Conservation (phyloP, 1,139 yeast species). For the Geotrichum fermentans region DNA sequence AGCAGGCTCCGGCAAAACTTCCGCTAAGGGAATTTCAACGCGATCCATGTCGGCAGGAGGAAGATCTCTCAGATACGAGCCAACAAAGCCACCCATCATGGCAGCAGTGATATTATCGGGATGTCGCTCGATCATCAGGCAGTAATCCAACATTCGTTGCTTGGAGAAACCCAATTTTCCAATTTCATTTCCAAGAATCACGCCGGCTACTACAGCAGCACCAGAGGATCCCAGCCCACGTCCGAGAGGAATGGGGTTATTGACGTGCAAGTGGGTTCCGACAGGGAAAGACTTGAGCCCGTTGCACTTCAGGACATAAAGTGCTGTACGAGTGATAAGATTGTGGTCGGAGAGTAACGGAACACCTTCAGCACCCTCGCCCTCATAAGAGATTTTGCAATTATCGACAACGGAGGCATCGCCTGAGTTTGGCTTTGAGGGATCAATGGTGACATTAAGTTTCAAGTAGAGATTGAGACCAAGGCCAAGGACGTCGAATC, state of each 20-base stretch:
- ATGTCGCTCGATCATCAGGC: constrained; percentile 94
- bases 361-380: constrained; percentile 72
- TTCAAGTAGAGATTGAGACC: constrained; percentile 73
- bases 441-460: constrained; percentile 61
- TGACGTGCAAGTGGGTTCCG: constrained; percentile 78
- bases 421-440: constrained; percentile 48
- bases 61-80: constrained; percentile 82
- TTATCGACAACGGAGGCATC: constrained; percentile 46
- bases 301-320: constrained; percentile 82
- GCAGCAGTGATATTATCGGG: constrained; percentile 98
- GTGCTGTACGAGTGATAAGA: constrained; percentile 85
- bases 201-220: constrained; percentile 97
- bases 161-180: constrained; percentile 70
- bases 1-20: constrained; percentile 74
- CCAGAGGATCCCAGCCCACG: constrained; percentile 98
- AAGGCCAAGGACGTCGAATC: constrained; percentile 92
- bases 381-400: constrained; percentile 66
- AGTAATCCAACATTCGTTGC: constrained; percentile 83
- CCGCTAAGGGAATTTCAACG: constrained; percentile 77
- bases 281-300: constrained; percentile 66
- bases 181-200: constrained; percentile 80
- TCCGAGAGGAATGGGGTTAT: constrained; percentile 90
- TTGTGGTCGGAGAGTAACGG: constrained; percentile 74
- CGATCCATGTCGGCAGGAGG: constrained; percentile 63
- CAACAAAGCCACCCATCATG: constrained; percentile 98